Evolutionary conservation across 306 rosid genomes (phyloP).

Genomic region (Vigna hirtella): DNA sequence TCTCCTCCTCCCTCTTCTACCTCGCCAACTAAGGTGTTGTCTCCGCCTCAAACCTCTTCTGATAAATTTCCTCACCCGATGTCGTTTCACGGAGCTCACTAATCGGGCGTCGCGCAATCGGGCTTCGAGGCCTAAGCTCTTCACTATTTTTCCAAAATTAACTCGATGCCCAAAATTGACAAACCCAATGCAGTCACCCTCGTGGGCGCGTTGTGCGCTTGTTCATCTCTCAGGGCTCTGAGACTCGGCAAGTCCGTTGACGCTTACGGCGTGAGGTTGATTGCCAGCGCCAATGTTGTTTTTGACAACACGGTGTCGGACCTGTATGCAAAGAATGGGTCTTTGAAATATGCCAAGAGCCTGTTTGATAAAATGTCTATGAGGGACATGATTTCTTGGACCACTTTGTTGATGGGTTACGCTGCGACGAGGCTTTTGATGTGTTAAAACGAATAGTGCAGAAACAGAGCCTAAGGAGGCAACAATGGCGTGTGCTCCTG

Average conservation of each 20-base stretch:
- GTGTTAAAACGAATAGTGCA: constrained; percentile 57
- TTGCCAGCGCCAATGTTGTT: constrained; percentile 45
- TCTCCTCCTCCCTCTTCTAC: not conserved
- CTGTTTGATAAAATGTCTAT: constrained; percentile 62
- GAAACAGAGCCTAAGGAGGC: constrained; percentile 74
- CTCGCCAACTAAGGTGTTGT: constrained; percentile 48
- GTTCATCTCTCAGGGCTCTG: constrained; percentile 63
- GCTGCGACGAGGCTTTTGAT: constrained; percentile 65
- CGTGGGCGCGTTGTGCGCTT: constrained; percentile 67
- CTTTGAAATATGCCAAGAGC: constrained; percentile 53
- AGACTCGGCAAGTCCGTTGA: constrained; percentile 67
- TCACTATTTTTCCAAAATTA: constrained; percentile 54
- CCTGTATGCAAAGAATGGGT: constrained; percentile 66
- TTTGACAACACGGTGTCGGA: constrained; percentile 65
- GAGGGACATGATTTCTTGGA: constrained; percentile 82
- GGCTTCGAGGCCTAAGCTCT: constrained; percentile 45
- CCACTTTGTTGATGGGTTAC: constrained; percentile 75
- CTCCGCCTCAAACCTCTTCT: constrained; percentile 62
- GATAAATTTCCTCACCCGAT: constrained; percentile 50
- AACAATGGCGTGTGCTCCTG: constrained; percentile 74
- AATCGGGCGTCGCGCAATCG: constrained; percentile 64
- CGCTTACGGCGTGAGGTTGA: constrained; percentile 56
- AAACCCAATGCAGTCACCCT: constrained; percentile 71
- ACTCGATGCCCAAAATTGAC: constrained; percentile 55
- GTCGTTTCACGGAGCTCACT: constrained; percentile 85